Percentiles rank a stretch among this genome's conserved stretches.
Evolutionary conservation across 1,284 basidiomycete species (phyloP).

Genomic region (Cutaneotrichosporon dermatis): DNA sequence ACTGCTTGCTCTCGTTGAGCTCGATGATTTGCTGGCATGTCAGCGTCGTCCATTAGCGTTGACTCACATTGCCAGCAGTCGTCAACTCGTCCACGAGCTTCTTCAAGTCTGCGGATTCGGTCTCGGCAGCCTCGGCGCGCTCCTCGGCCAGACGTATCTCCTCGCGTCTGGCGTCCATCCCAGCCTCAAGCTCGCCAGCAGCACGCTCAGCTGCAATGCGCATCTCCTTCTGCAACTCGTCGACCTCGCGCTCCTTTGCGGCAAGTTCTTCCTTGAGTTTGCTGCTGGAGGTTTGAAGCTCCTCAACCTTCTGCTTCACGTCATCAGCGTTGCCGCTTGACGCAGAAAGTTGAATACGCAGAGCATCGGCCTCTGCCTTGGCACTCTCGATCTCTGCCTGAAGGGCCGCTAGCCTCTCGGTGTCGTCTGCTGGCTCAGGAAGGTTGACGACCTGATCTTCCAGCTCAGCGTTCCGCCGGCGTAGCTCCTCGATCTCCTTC

Average conservation of each 20-base stretch:
- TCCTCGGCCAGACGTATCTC: constrained; percentile 43
- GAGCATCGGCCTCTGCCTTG: constrained; percentile 30
- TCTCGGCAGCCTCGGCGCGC: constrained; percentile 38
- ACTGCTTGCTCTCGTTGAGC: constrained; percentile 75
- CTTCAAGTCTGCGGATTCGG: constrained; percentile 33
- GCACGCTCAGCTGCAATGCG: constrained; percentile 39
- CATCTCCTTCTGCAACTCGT: constrained; percentile 41
- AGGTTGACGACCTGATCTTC: constrained; percentile 19
- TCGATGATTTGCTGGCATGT: constrained; percentile 74
- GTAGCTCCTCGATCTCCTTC: constrained; percentile 39
- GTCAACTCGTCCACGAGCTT: constrained; percentile 44
- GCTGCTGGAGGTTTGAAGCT: constrained; percentile 34
- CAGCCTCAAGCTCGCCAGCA: constrained; percentile 44
- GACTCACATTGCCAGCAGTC: constrained; percentile 42
- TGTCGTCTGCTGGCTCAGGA: neutral
- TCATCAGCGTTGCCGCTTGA: constrained; percentile 41
- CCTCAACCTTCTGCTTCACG: constrained; percentile 31
- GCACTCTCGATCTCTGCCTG: constrained; percentile 30
- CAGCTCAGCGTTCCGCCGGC: constrained; percentile 34
- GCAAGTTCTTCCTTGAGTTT: constrained; percentile 28
- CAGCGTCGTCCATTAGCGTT: neutral
- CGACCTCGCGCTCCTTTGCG: constrained; percentile 31
- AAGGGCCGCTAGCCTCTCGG: constrained; percentile 19
- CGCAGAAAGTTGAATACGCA: constrained; percentile 30
- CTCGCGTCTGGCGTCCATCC: constrained; percentile 45